Base-by-base conservation (phyloP, 1,139 yeast genomes). In the Protomyces inouyei region DNA sequence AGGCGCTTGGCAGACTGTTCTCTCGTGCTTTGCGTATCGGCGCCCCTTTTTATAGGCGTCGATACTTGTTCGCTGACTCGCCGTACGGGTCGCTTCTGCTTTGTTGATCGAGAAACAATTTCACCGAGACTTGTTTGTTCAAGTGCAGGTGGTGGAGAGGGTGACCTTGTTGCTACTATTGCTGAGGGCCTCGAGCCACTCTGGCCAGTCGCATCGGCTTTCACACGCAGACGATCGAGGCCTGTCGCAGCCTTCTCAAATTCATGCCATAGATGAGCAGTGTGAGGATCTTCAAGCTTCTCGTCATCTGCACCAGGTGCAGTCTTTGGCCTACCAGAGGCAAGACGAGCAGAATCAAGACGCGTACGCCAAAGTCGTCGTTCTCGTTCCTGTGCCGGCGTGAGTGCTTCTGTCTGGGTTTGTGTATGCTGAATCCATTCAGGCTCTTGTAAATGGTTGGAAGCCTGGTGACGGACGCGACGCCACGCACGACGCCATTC, bases 401-500 rank as follows among this genome's bases (percentile, higher is more conserved):
- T 59, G 16, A 59, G 43, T n/a, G 35, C 5, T 1, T 52, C 56
- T 18, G 38, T 28, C 43, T 37, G 16, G 2, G 43, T 14, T 1
- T n/a, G 43, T 37, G 43, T 18, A 12, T 12, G 43, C 43, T n/a
- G 43, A 8, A 18, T 38, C 8, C 43, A 40, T 12, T 28, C 63
- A 18, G 52, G 12, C 25, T 43, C 63, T n/a, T 59, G 43, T 23
- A 59, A 57, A 18, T 51, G 55, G 12, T 38, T 38, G 55, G 55
- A 57, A 12, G 63, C 63, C 12, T 51, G 52, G 9, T 16, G 25
- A 10, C 55, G 46, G 1, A 52, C 63, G 16, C 57, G 43, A 9
- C 40, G 38, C 63, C 63, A 59, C 9, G 63, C 63, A 2, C 28
- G 52, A 3, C 55, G 53, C 63, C 63, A 59, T 18, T 48, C 54